These are phyloP conservation scores for Clavispora santaluciae DNA, from an alignment of 805 yeast species.

Conservation along the genomic window DNA sequence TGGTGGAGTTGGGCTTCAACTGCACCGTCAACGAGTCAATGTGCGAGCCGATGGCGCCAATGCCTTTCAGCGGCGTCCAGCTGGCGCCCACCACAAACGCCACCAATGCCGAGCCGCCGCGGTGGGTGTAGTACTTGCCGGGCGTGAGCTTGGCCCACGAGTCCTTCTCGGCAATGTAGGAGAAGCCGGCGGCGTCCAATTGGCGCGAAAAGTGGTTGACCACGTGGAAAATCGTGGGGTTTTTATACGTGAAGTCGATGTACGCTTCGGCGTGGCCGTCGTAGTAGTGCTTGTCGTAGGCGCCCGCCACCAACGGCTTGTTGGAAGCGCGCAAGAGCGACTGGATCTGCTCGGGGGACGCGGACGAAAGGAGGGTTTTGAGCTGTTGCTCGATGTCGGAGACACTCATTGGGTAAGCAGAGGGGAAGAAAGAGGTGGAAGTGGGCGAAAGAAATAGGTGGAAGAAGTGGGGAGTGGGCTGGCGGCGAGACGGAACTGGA, in stretches of 20 bases:
- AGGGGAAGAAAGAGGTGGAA: not conserved
- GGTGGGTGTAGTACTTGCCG: conserved; percentile 60
- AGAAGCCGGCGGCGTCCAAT: conserved; percentile 58
- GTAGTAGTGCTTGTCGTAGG: conserved; percentile 18
- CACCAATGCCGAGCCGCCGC: conserved; percentile 63
- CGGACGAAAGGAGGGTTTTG: not conserved
- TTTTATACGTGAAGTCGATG: conserved; percentile 63
- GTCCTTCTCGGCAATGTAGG: conserved; percentile 58
- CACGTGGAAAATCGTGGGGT: conserved; percentile 76
- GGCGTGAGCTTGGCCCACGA: conserved; percentile 44
- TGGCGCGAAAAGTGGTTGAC: conserved; percentile 46
- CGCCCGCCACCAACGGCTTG: not conserved
- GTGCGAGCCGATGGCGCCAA: conserved; percentile 71
- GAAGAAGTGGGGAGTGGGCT: not conserved
- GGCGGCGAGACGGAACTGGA: too few species aligned
- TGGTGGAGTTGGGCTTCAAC: conserved; percentile 68
- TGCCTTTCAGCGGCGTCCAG: conserved; percentile 62
- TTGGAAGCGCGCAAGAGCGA: not conserved
- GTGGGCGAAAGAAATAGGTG: not conserved
- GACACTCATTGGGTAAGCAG: not conserved
- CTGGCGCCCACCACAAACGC: conserved; percentile 67
- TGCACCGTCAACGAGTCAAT: conserved; percentile 66
- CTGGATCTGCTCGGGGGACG: not conserved
- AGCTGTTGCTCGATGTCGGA: not conserved
- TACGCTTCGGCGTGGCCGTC: conserved; percentile 41